A percentile compares a stretch with the other conserved stretches of the same genome.
These are phyloP conservation scores for Hemerocallis citrina DNA, from an alignment of 106 monocot species.

Conservation along the genomic window DNA sequence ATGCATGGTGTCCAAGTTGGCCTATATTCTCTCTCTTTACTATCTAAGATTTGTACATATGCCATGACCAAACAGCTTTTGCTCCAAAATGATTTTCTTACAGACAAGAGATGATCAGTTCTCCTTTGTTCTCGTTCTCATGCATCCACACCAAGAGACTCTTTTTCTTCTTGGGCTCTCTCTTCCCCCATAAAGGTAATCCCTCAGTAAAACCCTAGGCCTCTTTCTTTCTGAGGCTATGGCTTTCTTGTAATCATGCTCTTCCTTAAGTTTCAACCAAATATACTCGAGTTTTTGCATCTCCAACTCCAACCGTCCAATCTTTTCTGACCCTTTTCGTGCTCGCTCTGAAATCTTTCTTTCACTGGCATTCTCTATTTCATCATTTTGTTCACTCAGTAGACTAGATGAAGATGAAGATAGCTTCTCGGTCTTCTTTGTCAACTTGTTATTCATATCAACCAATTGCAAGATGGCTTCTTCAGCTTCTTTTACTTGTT, in stretches of 20 bases:
- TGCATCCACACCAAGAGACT: slow-evolving; percentile 30
- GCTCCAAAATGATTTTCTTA: not conserved
- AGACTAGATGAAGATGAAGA: slow-evolving; percentile 10
- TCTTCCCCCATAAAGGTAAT: slow-evolving; percentile 53
- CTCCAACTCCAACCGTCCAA: slow-evolving; percentile 47
- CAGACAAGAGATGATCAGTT: slow-evolving; percentile 1
- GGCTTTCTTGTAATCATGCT: slow-evolving; percentile 13
- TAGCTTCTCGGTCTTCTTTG: slow-evolving; percentile 25
- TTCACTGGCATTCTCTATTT: slow-evolving; percentile 7
- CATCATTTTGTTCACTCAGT: not conserved
- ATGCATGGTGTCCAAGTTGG: not conserved
- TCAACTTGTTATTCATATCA: slow-evolving; percentile 32
- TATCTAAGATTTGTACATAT: not conserved
- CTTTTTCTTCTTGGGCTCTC: slow-evolving; percentile 22
- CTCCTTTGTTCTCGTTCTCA: slow-evolving; percentile 31
- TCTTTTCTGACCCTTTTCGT: slow-evolving; percentile 39
- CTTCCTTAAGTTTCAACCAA: slow-evolving; percentile 47
- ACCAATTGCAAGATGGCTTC: slow-evolving; percentile 26
- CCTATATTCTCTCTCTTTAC: not conserved
- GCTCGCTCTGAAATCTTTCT: slow-evolving; percentile 27
- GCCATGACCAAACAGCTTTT: not conserved
- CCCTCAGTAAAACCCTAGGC: slow-evolving; percentile 33
- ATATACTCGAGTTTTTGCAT: slow-evolving; percentile 48
- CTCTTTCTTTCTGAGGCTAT: slow-evolving; percentile 34
- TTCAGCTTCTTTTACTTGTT: slow-evolving; percentile 33